Evolutionary conservation across 2,329 filamentous ascomycete genomes (phyloP).

Genomic region (Fusarium foetens): DNA sequence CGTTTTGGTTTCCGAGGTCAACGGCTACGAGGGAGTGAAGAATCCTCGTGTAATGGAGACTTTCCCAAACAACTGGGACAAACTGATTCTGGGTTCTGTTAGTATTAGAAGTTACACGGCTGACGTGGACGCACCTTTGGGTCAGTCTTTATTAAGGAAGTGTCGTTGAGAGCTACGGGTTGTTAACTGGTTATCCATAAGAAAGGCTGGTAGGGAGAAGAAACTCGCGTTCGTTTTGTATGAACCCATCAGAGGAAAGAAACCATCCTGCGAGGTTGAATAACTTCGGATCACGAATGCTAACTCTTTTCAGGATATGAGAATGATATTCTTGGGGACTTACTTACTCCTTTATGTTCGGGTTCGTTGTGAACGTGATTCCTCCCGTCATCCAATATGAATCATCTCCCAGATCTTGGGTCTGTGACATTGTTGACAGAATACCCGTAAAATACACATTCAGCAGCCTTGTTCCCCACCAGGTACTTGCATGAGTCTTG

Average conservation of each 20-base stretch:
- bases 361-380: background rate
- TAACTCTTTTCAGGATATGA: background rate
- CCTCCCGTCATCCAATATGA: conserved; percentile 10
- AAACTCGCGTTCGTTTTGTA: background rate
- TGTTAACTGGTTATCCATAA: background rate
- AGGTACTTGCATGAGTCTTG: conserved; percentile 15
- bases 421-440: conserved; percentile 8
- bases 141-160: background rate
- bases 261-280: conserved; percentile 10
- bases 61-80: background rate
- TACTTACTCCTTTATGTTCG: background rate
- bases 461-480: conserved; percentile 29
- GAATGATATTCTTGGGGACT: accelerated
- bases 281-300: conserved; percentile 1
- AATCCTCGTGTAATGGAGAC: conserved; percentile 12
- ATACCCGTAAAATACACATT: conserved; percentile 20
- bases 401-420: background rate
- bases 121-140: accelerated
- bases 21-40: conserved; percentile 18
- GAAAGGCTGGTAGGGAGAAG: no score
- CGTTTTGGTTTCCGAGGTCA: conserved; percentile 14
- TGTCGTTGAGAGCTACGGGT: background rate
- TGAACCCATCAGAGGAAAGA: conserved; percentile 4
- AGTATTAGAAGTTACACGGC: accelerated
- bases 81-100: background rate